Evolutionary conservation across 2,329 filamentous ascomycete species (phyloP).

Genomic region (Penicillium fuscoglaucum): DNA sequence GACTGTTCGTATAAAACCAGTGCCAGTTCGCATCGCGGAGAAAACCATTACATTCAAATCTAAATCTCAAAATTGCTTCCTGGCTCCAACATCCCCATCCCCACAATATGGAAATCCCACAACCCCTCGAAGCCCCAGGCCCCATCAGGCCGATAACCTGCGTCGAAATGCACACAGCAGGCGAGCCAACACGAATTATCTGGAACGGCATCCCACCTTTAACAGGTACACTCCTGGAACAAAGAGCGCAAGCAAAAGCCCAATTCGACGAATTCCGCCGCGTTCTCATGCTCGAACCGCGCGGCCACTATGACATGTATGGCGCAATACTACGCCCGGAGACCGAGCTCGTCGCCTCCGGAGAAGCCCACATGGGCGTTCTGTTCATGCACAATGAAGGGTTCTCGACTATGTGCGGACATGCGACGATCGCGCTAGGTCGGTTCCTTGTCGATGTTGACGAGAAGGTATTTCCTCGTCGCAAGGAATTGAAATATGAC

Average conservation of each 20-base stretch:
- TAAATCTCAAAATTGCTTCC: not conserved
- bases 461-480: conserved; percentile 44
- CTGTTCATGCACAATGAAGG: conserved; percentile 52
- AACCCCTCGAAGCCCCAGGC: conserved; percentile 4
- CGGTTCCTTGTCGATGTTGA: conserved; percentile 46
- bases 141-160: conserved; percentile 27
- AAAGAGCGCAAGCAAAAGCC: conserved; percentile 41
- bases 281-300: conserved; percentile 49
- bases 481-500: conserved; percentile 36
- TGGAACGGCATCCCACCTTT: conserved; percentile 43
- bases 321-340: conserved; percentile 48
- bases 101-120: not conserved
- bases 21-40: not conserved
- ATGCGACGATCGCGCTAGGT: conserved; percentile 54
- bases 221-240: conserved; percentile 43
- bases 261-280: conserved; percentile 46
- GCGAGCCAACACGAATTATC: conserved; percentile 53
- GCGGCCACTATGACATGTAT: conserved; percentile 55
- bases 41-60: not conserved
- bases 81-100: not conserved
- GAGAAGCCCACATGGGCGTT: conserved; percentile 51
- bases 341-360: conserved; percentile 44
- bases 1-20: not conserved
- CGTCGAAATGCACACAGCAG: conserved; percentile 52
- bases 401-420: conserved; percentile 54